Evolutionary conservation across 148 eudicot genomes (phyloP).

Genomic region (Spergularia marina): DNA sequence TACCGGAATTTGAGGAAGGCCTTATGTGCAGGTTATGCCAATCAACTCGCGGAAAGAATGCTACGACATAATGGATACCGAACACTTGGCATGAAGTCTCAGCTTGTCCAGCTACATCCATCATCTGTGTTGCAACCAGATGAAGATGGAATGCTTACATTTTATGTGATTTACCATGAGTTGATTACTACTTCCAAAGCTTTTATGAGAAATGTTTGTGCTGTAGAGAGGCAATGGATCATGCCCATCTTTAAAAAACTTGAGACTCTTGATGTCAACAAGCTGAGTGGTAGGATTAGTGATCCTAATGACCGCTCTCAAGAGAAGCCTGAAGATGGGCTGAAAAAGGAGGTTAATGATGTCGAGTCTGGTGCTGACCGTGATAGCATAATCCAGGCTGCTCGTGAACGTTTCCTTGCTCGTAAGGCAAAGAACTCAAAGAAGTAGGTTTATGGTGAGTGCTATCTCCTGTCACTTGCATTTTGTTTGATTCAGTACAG

Average conservation of each 20-base stretch:
- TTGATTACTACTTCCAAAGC: conserved; percentile 82
- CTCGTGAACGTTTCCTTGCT: conserved; percentile 90
- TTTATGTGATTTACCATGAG: conserved; percentile 88
- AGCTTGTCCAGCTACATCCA: conserved; percentile 94
- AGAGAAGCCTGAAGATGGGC: conserved; percentile 27
- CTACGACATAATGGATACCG: conserved; percentile 87
- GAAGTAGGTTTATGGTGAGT: conserved; percentile 35
- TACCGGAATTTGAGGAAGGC: conserved; percentile 83
- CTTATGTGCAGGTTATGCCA: conserved; percentile 79
- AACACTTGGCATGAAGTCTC: conserved; percentile 83
- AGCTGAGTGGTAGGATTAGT: conserved; percentile 73
- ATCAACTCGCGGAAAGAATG: conserved; percentile 94
- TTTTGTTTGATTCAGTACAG: not conserved
- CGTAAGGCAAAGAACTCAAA: conserved; percentile 60
- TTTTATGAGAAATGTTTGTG: conserved; percentile 81
- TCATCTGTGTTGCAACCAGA: conserved; percentile 81
- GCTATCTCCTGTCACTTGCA: not conserved
- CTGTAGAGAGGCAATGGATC: conserved; percentile 82
- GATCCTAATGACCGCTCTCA: conserved; percentile 31
- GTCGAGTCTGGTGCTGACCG: conserved; percentile 50
- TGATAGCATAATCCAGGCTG: conserved; percentile 69
- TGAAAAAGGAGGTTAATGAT: conserved; percentile 31
- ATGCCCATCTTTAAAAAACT: conserved; percentile 64
- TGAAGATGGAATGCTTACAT: conserved; percentile 97
- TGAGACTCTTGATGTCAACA: conserved; percentile 56